Conservation (phyloP, 345 rosid genomes). For the Eucalyptus camaldulensis region DNA sequence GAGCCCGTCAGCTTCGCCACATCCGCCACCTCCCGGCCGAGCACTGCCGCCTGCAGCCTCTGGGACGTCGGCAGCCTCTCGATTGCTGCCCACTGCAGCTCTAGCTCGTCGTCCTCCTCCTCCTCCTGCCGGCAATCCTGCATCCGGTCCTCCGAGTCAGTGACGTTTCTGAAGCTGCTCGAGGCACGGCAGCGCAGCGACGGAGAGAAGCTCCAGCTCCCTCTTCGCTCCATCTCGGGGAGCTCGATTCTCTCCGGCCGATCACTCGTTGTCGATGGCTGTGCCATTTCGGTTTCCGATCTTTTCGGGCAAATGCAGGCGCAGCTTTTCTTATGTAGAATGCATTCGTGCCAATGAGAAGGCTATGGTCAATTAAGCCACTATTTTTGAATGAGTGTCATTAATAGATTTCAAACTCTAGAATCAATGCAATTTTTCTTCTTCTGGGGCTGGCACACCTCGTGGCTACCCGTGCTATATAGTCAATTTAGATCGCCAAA, state of each 20-base stretch:
- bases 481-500: background rate
- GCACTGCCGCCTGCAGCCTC: slow-evolving; percentile 7
- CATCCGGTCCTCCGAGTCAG: background rate
- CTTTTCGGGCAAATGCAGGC: background rate
- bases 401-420: background rate
- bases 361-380: background rate
- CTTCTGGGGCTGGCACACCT: background rate
- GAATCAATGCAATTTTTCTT: background rate
- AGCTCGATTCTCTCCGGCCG: background rate
- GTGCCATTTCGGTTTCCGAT: background rate
- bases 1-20: slow-evolving; percentile 17
- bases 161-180: background rate
- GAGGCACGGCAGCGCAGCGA: background rate
- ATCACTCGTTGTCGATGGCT: background rate
- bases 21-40: slow-evolving; percentile 8
- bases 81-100: slow-evolving; percentile 31
- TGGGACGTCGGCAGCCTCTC: slow-evolving; percentile 23
- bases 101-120: slow-evolving; percentile 12
- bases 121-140: background rate
- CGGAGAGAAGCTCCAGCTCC: background rate
- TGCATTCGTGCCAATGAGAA: background rate
- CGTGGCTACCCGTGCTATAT: background rate
- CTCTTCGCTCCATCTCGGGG: background rate
- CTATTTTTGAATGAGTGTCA: background rate
- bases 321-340: background rate